Base-by-base conservation (phyloP, 768 basidiomycete species). In the Tylopilus felleus region DNA sequence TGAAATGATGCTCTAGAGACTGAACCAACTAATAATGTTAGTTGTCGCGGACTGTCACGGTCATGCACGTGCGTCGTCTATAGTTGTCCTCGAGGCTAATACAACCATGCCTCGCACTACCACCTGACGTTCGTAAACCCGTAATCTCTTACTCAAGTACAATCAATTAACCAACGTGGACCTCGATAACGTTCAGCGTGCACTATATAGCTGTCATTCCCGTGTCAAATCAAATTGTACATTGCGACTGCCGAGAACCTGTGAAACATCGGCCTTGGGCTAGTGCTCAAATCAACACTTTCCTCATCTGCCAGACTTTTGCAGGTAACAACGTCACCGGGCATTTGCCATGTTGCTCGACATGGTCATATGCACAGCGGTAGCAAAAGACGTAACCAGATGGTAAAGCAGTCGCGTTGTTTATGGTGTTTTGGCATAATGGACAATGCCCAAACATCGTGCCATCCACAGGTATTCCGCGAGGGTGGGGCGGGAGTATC, bases 361-460 rank as follows among this genome's bases (percentile, higher is more conserved):
- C 84, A 60, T 91, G 81, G 56, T 88, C 85, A 74, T 88, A 85
- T 51, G 88, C 89, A 73, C 95, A 97, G 33, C 88, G 83, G 68
- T 94, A 98, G 71, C 94, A 97, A 62, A 92, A 95, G 19, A 96
- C 91, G 76, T 95, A 98, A 49, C 94, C 94, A 40, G 90, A 92
- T 14, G 94, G 92, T 35, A 95, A 71, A 33, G 90, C 88, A 19
- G 93, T 95, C 43, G 94, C 91, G 65, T 97, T 97, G 67, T 82
- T 82, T 42, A 95, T 82, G 51, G 69, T 62, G 40, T 81, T 77
- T 41, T 75, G 76, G 71, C 95, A 98, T 29, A 98, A 72, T 25
- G 91, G 90, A 70, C 95, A 98, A 46, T 76, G 74, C n/a, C 95
- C 95, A 66, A 89, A 96, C 55, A 74, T 76, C 31, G 73, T 73